Evolutionary conservation across 495 filamentous ascomycete species (phyloP).

Genomic region (Penicillium bovifimosum): DNA sequence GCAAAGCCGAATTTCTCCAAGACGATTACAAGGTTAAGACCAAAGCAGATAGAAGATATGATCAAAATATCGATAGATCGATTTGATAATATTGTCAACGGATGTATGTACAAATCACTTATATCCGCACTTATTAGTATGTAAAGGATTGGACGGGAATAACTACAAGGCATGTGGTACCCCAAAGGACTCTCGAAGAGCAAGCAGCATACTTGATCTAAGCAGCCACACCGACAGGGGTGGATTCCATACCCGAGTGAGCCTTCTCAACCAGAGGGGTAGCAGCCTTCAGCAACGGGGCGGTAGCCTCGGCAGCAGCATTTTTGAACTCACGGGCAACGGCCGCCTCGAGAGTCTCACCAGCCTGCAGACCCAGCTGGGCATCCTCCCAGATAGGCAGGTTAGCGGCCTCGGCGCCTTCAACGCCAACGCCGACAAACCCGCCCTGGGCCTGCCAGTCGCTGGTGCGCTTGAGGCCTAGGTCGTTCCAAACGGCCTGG

Average conservation of each 20-base stretch:
- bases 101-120: constrained; percentile 1
- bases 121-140: constrained; percentile 4
- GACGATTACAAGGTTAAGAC: background rate
- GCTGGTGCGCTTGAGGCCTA: constrained; percentile 84
- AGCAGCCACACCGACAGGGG: constrained; percentile 32
- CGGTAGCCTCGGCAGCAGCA: constrained; percentile 12
- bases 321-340: constrained; percentile 35
- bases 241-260: constrained; percentile 22
- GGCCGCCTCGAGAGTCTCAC: constrained; percentile 33
- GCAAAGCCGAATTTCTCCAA: background rate
- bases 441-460: constrained; percentile 90
- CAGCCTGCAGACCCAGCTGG: constrained; percentile 66
- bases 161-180: background rate
- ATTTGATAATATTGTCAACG: background rate
- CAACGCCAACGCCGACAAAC: constrained; percentile 84
- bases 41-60: background rate
- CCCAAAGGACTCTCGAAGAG: constrained; percentile 1
- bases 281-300: constrained; percentile 28
- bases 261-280: constrained; percentile 20
- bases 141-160: constrained; percentile 12
- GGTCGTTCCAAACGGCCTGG: constrained; percentile 77
- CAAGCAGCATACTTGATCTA: constrained; percentile 11
- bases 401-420: constrained; percentile 49
- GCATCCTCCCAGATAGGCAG: constrained; percentile 80
- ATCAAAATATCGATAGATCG: background rate